Percentiles rank a stretch among this genome's conserved stretches.
Evolutionary conservation across 345 rosid genomes (phyloP).

Genomic region (Ricinus communis): DNA sequence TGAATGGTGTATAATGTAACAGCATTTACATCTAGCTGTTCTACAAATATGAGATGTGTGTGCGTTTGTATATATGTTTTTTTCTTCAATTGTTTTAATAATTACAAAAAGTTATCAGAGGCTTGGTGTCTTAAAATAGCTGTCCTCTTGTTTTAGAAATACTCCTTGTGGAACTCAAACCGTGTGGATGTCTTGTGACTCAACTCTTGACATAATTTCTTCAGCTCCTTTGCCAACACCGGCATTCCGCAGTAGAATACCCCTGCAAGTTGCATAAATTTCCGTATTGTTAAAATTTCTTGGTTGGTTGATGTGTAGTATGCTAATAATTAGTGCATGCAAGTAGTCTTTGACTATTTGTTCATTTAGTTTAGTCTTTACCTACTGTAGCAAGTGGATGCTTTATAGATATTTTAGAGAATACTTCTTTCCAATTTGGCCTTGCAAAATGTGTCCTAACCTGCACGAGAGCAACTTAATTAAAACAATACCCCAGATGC

Average conservation of each 20-base stretch:
- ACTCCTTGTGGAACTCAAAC: conserved; percentile 92
- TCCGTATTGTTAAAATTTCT: not conserved
- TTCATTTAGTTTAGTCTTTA: too few relatives aligned
- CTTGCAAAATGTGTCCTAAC: conserved; percentile 96
- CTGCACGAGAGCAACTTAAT: conserved; percentile 36
- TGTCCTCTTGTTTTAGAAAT: conserved; percentile 48
- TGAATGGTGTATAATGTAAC: not conserved
- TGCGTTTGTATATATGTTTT: not conserved
- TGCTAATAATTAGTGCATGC: too few relatives aligned
- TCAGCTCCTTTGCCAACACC: conserved; percentile 78
- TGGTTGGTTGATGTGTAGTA: too few relatives aligned
- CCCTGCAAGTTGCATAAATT: conserved; percentile 47
- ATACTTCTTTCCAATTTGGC: conserved; percentile 93
- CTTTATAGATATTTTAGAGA: conserved; percentile 69
- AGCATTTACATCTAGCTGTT: conserved; percentile 8
- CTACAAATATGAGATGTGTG: conserved; percentile 9
- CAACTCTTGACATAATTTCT: conserved; percentile 63
- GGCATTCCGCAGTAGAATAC: conserved; percentile 96
- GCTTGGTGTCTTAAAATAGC: conserved; percentile 4
- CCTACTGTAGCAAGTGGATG: conserved; percentile 73
- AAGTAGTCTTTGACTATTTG: too few relatives aligned
- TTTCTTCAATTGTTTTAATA: conserved; percentile 6
- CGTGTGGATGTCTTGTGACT: conserved; percentile 73
- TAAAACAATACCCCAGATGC: not conserved
- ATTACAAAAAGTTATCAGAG: conserved; percentile 19